Conservation (phyloP, 2,329 filamentous ascomycete species). For the Fusarium sp. region DNA sequence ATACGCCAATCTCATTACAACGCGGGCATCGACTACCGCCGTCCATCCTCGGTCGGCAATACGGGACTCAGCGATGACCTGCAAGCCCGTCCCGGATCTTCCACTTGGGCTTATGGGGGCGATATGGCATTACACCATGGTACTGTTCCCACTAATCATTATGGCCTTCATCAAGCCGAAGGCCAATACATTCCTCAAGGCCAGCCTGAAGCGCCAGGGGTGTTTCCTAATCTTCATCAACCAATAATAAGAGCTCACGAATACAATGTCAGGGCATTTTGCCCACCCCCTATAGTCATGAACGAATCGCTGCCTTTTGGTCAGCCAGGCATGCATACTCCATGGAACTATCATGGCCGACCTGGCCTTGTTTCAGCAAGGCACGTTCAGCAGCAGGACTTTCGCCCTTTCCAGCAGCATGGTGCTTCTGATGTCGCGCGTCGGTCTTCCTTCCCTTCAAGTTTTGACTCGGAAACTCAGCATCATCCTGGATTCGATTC, state of each 20-base stretch:
- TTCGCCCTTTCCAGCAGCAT: constrained; percentile 22
- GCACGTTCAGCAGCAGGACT: constrained; percentile 28
- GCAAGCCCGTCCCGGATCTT: constrained; percentile 15
- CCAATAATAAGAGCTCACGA: constrained; percentile 52
- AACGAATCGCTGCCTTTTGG: constrained; percentile 49
- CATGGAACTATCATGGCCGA: constrained; percentile 36
- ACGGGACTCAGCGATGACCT: constrained; percentile 28
- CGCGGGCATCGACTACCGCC: constrained; percentile 18
- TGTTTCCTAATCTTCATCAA: constrained; percentile 45
- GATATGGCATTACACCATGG: constrained; percentile 26
- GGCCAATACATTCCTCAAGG: constrained; percentile 29
- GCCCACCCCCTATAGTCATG: constrained; percentile 50
- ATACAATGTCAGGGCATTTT: constrained; percentile 54
- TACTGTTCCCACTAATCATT: constrained; percentile 24
- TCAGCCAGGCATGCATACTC: constrained; percentile 44
- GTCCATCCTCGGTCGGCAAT: constrained; percentile 26
- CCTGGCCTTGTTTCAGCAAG: constrained; percentile 11
- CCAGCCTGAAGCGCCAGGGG: constrained; percentile 30
- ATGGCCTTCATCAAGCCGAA: constrained; percentile 23
- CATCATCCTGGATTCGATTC: constrained; percentile 16
- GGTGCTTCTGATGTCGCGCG: constrained; percentile 16
- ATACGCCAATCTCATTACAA: constrained; percentile 29
- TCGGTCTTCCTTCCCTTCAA: constrained; percentile 22
- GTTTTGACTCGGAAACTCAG: constrained; percentile 11
- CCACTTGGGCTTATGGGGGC: constrained; percentile 31